Evolutionary conservation across 148 eudicot species (phyloP), one percentile per base, ranked within the genome.

Genomic region (Agrostemma githago): DNA sequence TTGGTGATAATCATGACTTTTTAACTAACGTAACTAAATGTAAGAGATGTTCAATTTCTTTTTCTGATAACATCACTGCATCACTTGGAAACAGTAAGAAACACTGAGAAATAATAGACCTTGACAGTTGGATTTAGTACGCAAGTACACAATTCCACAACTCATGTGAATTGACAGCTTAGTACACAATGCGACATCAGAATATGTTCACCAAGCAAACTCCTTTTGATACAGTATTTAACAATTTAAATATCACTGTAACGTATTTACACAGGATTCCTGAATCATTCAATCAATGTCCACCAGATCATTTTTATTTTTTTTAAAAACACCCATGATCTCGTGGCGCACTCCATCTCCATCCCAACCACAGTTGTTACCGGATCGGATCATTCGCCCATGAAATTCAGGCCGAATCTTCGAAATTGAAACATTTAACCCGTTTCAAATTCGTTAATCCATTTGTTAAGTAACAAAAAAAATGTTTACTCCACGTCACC

Each of bases 401-500:
- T 51, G 10, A 3, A 51, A 51, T 51, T 51, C 14, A 11, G 4
- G 14, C 56, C 15, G 8, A 2, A 51, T 10, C 14, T 51, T 12
- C 56, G 16, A 8, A 51, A 11, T 12, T 2, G 4, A 51, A 2
- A 12, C 4, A 0, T 51, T 5, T 6, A 46, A 46, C 6, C 51
- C 51, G 10, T 5, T 6, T 2, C 51, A 46, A 46, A 51, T 9
- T 14, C 14, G 5, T 43, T 43, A 43, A 6, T 42, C 6, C 12
- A 46, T 46, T 46, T 46, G 10, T 46, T 4, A 1, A 8, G 11
- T 4, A 7, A 42, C 6, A 40, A 51, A 62, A 38, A 42, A 17
- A 62, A 4, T n/a, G 3, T 5, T 17, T 74, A 74, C 68, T 76
- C 72, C 14, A 17, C 11, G 64, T 84, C 80, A 86, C 74, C 89